Evolutionary conservation across 2,329 filamentous ascomycete genomes (phyloP), one percentile per base, ranked within the genome.

Genomic region (Cyphellophora europaea): DNA sequence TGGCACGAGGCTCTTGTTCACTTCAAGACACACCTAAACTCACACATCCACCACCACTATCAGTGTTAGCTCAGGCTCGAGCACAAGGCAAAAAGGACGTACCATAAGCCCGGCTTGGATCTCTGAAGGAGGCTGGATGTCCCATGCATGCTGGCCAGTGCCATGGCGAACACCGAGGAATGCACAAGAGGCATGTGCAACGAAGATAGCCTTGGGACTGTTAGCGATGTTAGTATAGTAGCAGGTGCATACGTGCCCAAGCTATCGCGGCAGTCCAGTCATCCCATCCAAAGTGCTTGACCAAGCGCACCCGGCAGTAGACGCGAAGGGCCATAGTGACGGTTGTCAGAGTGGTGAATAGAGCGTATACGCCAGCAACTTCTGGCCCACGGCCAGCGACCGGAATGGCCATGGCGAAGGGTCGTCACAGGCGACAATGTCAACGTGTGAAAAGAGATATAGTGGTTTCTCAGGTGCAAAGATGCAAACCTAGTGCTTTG

Each of bases 11-110:
- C n/a, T n/a, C n/a, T n/a, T n/a, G n/a, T n/a, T n/a, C n/a, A n/a
- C n/a, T n/a, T n/a, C n/a, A n/a, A n/a, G n/a, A n/a, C n/a, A n/a
- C n/a, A n/a, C n/a, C n/a, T n/a, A n/a, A 69, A 53, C 45, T 74
- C 70, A 43, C 67, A 69, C n/a, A 74, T 59, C 55, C 66, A 74
- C 69, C 68, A 74, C 52, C 23, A 36, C 36, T 38, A 12, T 8
- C 4, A 11, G 16, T 16, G 21, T 8, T 25, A 8, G 21, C 8
- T 25, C 21, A 25, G 21, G 8, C 8, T 25, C 8, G 21, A n/a
- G 8, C 8, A 25, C 21, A n/a, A n/a, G n/a, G n/a, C n/a, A n/a
- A n/a, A n/a, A n/a, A n/a, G n/a, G n/a, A n/a, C 21, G 21, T 25
- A 25, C 21, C 21, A 8, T 25, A n/a, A 25, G 21, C 8, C 21